Evolutionary conservation across 148 eudicot species (phyloP).

Genomic region (Persicaria tinctoria): DNA sequence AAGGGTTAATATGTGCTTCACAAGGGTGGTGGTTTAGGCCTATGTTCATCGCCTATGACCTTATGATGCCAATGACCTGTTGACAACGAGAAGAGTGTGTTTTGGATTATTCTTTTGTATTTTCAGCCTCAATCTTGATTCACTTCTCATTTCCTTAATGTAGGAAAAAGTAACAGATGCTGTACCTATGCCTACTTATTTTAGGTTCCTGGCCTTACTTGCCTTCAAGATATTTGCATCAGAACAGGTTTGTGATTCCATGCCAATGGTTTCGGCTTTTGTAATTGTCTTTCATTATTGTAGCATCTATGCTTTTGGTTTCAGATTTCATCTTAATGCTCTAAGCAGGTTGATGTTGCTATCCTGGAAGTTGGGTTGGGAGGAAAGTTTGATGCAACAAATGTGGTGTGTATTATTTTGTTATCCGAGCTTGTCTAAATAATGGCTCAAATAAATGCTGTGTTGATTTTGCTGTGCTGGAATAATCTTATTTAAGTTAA

Average conservation of each 20-base stretch:
- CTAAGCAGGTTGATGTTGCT: constrained; percentile 84
- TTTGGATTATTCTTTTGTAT: neutral
- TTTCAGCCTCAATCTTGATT: constrained; percentile 4
- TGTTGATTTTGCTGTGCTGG: neutral
- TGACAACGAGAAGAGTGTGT: neutral
- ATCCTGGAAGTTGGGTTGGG: constrained; percentile 98
- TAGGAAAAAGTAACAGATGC: constrained; percentile 68
- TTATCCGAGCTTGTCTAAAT: no score
- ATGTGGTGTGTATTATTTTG: constrained; percentile 54
- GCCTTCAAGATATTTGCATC: constrained; percentile 92
- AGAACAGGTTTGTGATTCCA: constrained; percentile 51
- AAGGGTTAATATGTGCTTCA: no score
- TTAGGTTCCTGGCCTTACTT: constrained; percentile 92
- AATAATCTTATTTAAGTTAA: constrained; percentile 7
- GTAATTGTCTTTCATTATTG: neutral
- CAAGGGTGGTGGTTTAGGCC: no score
- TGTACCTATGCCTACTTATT: constrained; percentile 89
- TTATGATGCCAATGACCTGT: neutral
- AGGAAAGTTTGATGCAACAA: constrained; percentile 96
- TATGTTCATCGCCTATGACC: no score
- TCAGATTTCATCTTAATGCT: neutral
- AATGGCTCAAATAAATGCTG: neutral
- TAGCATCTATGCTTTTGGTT: neutral
- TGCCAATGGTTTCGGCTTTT: neutral
- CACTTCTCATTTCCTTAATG: constrained; percentile 13